Percentiles rank a stretch among this genome's conserved stretches.
These are phyloP conservation scores for Mucor lusitanicus DNA, from an alignment of 371 early-diverging fungal genomes.

Conservation along the genomic window DNA sequence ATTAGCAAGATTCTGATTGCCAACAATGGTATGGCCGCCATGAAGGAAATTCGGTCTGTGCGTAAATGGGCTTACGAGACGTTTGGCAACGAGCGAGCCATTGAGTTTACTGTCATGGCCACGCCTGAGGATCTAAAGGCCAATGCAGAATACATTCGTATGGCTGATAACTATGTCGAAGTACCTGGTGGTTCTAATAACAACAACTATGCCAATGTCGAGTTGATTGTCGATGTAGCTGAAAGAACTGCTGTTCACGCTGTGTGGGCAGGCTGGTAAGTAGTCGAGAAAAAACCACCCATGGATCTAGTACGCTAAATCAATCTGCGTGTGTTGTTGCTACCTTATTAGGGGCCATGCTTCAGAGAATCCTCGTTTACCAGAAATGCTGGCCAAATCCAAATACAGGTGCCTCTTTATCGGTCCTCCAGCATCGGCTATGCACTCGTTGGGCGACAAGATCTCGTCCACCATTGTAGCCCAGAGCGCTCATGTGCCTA, in stretches of 20 bases:
- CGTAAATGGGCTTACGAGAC: conserved; percentile 88
- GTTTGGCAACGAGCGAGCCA: conserved; percentile 94
- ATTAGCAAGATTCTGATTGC: conserved; percentile 95
- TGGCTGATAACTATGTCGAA: conserved; percentile 97
- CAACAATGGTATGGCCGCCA: conserved; percentile 99
- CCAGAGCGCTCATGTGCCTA: conserved; percentile 94
- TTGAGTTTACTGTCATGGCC: conserved; percentile 97
- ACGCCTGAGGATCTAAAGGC: conserved; percentile 96
- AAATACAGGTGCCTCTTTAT: conserved; percentile 90
- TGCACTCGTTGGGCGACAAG: conserved; percentile 96
- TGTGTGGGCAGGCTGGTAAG: conserved; percentile 73
- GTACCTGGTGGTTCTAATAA: conserved; percentile 96
- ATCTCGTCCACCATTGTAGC: conserved; percentile 98
- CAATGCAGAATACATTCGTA: conserved; percentile 98
- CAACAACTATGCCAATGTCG: conserved; percentile 98
- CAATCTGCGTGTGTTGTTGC: not conserved
- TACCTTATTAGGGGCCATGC: conserved; percentile 99
- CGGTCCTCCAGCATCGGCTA: conserved; percentile 96
- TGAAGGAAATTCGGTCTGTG: conserved; percentile 98
- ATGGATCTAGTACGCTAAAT: too few species aligned
- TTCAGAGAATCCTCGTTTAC: conserved; percentile 96
- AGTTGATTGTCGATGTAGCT: conserved; percentile 96
- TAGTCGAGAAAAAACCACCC: too few species aligned
- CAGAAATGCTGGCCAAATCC: conserved; percentile 84
- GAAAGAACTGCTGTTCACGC: conserved; percentile 92